phyloP scores from a whole-genome alignment of 306 rosid species.

The Acmispon strigosus region DNA sequence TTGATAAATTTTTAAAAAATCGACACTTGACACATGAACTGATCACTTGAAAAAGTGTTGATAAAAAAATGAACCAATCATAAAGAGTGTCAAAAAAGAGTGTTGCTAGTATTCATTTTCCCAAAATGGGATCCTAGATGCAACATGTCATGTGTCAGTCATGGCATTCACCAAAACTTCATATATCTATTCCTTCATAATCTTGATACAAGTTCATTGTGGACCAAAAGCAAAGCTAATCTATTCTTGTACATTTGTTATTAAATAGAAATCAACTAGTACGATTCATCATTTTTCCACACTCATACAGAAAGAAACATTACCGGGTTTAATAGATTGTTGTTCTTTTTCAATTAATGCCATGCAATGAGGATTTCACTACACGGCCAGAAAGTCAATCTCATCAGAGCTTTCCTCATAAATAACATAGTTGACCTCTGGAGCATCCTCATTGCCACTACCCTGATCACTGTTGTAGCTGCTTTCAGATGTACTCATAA shows the following conservation, averaged over 20 bases:
- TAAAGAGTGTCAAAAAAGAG: no score
- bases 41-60: no score
- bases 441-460: slow-evolving; percentile 93
- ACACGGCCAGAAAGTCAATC: slow-evolving; percentile 50
- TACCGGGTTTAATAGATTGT: slow-evolving; percentile 44
- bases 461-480: slow-evolving; percentile 92
- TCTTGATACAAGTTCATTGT: slow-evolving; percentile 4
- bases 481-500: slow-evolving; percentile 80
- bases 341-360: slow-evolving; percentile 28
- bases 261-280: slow-evolving; percentile 11
- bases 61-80: no score
- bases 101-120: background rate
- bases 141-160: slow-evolving; percentile 8
- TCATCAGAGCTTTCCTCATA: slow-evolving; percentile 92
- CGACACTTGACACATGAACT: no score
- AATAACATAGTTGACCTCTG: slow-evolving; percentile 37
- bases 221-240: slow-evolving; percentile 1
- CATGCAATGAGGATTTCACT: slow-evolving; percentile 21
- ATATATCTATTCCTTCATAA: background rate
- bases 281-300: background rate
- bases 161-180: background rate
- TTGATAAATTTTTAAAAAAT: no score
- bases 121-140: background rate
- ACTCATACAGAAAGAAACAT: background rate
- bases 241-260: background rate